Conservation (phyloP, 108 stramenopile species). For the Cyclostephanos tholiformis region DNA sequence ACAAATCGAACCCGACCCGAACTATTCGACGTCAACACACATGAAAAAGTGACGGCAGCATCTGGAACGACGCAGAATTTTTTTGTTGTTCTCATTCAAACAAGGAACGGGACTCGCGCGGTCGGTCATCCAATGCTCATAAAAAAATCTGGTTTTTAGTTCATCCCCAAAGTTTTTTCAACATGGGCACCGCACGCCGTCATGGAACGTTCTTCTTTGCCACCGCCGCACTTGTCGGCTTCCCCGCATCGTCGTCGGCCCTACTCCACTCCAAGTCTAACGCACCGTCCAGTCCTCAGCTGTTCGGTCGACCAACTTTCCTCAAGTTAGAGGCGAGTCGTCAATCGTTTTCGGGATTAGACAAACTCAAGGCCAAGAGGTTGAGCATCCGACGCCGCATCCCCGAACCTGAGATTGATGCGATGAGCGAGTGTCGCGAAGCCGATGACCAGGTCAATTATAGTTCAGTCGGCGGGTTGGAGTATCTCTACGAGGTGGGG, state of each 20-base stretch:
- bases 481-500: slow-evolving; percentile 33
- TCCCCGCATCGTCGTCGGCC: background rate
- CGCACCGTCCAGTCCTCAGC: background rate
- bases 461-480: slow-evolving; percentile 9
- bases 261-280: slow-evolving; percentile 1
- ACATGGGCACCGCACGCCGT: background rate
- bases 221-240: background rate
- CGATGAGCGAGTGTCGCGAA: background rate
- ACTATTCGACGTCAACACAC: too few species aligned
- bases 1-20: too few species aligned
- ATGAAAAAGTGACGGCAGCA: too few species aligned
- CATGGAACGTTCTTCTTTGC: background rate
- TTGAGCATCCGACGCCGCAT: slow-evolving; percentile 4
- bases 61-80: too few species aligned
- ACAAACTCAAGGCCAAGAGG: slow-evolving; percentile 14
- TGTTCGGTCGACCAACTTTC: slow-evolving; percentile 8
- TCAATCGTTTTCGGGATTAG: background rate
- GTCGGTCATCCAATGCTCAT: too few species aligned
- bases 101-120: too few species aligned
- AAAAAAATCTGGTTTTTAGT: too few species aligned
- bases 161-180: too few species aligned
- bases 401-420: background rate
- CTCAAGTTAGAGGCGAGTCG: slow-evolving; percentile 4
- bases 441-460: background rate
- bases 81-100: too few species aligned